A percentile compares a stretch with the other conserved stretches of the same genome.
Conservation (phyloP, 805 yeast genomes). For the Tanozyma kutaoensis region DNA sequence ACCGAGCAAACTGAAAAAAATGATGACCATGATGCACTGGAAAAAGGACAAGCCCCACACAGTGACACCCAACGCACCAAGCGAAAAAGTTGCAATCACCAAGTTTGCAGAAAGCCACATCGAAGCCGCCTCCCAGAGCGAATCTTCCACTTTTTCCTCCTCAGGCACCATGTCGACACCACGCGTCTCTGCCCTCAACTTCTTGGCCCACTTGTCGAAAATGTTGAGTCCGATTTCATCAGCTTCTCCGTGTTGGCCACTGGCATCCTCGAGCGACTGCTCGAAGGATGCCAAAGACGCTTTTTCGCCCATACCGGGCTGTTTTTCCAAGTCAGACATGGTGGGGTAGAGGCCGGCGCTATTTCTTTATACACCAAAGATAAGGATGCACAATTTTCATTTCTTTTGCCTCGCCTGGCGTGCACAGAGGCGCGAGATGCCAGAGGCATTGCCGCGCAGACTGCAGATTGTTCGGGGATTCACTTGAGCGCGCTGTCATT, state of each 20-base stretch:
- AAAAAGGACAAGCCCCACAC: constrained; percentile 61
- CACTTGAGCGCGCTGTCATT: too few species aligned
- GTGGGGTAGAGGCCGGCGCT: too few species aligned
- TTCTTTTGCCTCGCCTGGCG: too few species aligned
- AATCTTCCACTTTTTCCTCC: constrained; percentile 59
- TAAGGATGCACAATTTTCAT: too few species aligned
- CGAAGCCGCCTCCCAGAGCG: constrained; percentile 57
- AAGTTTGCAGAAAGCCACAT: constrained; percentile 90
- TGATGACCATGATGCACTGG: constrained; percentile 50
- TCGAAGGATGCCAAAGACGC: constrained; percentile 12
- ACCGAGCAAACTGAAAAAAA: constrained; percentile 68
- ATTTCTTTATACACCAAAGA: too few species aligned
- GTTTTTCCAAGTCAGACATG: constrained; percentile 3
- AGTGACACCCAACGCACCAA: constrained; percentile 53
- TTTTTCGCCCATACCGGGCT: constrained; percentile 5
- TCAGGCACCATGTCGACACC: constrained; percentile 79
- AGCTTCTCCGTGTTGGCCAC: too few species aligned
- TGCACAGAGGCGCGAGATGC: too few species aligned
- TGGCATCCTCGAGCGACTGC: constrained; percentile 9
- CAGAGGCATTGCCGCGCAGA: too few species aligned
- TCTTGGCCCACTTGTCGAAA: constrained; percentile 18
- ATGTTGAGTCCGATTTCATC: constrained; percentile 2
- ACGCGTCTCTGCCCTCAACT: constrained; percentile 33
- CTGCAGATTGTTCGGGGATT: too few species aligned
- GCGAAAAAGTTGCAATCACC: constrained; percentile 70